phyloP scores from a whole-genome alignment of 2,329 filamentous ascomycete genomes.

The Phoma sp. region DNA sequence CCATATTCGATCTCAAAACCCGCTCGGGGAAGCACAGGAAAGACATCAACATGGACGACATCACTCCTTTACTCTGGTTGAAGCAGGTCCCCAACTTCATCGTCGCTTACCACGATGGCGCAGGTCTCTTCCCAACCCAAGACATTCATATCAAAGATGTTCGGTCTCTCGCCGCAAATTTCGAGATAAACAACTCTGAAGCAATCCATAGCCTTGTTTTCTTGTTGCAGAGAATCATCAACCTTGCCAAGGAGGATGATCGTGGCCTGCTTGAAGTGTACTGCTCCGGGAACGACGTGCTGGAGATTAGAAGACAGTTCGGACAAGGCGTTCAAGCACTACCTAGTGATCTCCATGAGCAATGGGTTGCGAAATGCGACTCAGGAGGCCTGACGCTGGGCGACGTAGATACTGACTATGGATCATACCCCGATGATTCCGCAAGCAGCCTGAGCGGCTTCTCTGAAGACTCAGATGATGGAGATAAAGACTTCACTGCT shows the following conservation, averaged over 20 bases:
- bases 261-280: constrained; percentile 43
- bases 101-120: constrained; percentile 56
- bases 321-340: constrained; percentile 35
- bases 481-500: constrained; percentile 45
- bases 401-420: background rate
- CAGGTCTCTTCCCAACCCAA: constrained; percentile 51
- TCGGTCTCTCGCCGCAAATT: constrained; percentile 44
- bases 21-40: constrained; percentile 45
- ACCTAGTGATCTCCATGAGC: constrained; percentile 14
- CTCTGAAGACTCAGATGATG: constrained; percentile 23
- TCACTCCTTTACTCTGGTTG: constrained; percentile 57
- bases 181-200: constrained; percentile 51
- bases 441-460: background rate
- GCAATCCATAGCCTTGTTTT: constrained; percentile 33
- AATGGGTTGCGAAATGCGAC: constrained; percentile 18
- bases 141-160: constrained; percentile 48
- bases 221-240: constrained; percentile 42
- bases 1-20: constrained; percentile 62
- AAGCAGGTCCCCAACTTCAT: constrained; percentile 60
- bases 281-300: constrained; percentile 29
- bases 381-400: background rate
- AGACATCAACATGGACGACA: constrained; percentile 47
- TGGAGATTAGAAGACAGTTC: constrained; percentile 47
- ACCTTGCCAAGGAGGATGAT: constrained; percentile 16
- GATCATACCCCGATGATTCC: background rate